Base-by-base conservation (phyloP, 2,329 filamentous ascomycete species). In the Cercospora sp. region DNA sequence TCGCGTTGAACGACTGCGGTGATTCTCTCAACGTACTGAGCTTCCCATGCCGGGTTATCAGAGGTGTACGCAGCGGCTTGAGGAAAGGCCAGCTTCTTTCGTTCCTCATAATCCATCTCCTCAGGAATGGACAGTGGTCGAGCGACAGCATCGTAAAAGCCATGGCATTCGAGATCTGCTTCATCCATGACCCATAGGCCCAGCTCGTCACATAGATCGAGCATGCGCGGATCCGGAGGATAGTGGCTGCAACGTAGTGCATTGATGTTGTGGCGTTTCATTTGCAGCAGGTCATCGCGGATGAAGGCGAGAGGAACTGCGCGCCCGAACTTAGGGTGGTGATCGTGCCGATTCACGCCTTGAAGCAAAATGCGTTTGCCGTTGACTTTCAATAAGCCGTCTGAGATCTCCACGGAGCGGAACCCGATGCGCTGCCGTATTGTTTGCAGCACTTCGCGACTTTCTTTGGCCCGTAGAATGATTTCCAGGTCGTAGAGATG, bases 231-330 rank as follows among this genome's bases (percentile, higher is more conserved):
- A 68, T 90, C 84, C 8, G 86, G 87, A 6, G 88, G 87, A 67
- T 91, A 88, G 73, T 92, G 89, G 1, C 86, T 88, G 66, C 86
- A 88, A 0, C 89, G 87, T 3, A 91, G 81, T 0, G 89, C 87
- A 70, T 91, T 91, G 80, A 91, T 84, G 72, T 91, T 91, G 80
- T 90, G 85, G 7, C 79, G 81, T 77, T 91, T 91, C 88, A 91
- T 91, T 5, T 87, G 79, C 3, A 88, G 74, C 1, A 91, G 80
- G 68, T 91, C 89, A 16, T 81, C 77, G 68, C 84, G 84, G 73
- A 90, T 85, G 13, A 85, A 89, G 1, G 88, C 85, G 3, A 86
- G 75, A 0, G 88, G 87, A 0, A 91, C 87, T 0, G 88, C 85
- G 0, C 89, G 86, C 3, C 89, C 89, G 28, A 85, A 83, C 21